Conservation (phyloP, 2,329 filamentous ascomycete genomes). For the Cytospora piceae region DNA sequence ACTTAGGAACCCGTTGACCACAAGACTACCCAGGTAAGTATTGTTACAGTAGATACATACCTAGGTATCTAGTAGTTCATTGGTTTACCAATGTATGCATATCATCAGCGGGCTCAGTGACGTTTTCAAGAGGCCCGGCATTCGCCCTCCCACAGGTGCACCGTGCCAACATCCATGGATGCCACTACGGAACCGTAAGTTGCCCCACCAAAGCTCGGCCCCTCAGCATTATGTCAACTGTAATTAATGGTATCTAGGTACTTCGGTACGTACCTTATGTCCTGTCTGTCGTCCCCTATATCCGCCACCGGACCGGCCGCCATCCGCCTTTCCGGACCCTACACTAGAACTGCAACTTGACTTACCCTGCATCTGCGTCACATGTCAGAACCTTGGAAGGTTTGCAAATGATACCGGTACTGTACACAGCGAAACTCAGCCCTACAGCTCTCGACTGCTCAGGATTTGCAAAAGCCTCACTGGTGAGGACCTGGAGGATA, state of each 20-base stretch:
- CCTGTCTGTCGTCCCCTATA: background rate
- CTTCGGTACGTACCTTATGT: background rate
- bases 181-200: background rate
- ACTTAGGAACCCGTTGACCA: background rate
- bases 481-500: background rate
- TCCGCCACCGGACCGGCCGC: background rate
- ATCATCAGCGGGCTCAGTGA: background rate
- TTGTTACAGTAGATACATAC: too few species aligned
- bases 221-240: background rate
- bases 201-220: background rate
- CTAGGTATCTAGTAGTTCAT: background rate
- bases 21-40: too few species aligned
- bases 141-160: background rate
- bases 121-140: background rate
- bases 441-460: background rate
- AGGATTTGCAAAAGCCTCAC: background rate
- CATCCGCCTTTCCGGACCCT: background rate
- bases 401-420: background rate
- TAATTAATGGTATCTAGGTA: background rate
- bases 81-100: background rate
- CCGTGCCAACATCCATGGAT: background rate
- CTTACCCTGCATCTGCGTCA: constrained; percentile 1
- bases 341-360: background rate
- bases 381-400: constrained; percentile 17
- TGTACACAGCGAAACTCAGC: background rate